Conservation (phyloP, 345 rosid species). For the Gossypium mustelinum region DNA sequence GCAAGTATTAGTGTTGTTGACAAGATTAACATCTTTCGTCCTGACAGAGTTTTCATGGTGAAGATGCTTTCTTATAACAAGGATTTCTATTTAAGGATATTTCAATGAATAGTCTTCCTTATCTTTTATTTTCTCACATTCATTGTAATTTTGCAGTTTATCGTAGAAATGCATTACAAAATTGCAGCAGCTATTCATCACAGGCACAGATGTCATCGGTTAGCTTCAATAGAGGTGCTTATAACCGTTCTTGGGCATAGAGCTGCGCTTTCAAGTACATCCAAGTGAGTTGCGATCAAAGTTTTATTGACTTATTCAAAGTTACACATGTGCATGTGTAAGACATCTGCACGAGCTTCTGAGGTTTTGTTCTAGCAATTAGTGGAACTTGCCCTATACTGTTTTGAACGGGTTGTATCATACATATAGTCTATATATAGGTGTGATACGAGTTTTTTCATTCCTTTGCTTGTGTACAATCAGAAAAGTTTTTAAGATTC, state of each 20-base stretch:
- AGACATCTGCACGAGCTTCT: neutral
- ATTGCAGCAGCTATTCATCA: slow-evolving; percentile 67
- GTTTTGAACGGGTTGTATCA: neutral
- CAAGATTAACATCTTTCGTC: slow-evolving; percentile 80
- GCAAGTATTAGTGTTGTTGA: slow-evolving; percentile 51
- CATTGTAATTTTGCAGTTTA: slow-evolving; percentile 50
- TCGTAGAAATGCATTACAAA: slow-evolving; percentile 77
- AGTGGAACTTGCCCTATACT: neutral
- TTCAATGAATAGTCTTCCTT: slow-evolving; percentile 5
- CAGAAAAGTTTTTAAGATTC: neutral
- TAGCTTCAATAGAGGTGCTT: slow-evolving; percentile 84
- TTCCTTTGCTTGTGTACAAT: neutral
- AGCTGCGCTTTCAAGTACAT: slow-evolving; percentile 74
- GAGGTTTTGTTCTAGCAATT: neutral
- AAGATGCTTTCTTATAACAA: slow-evolving; percentile 19
- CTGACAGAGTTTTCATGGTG: slow-evolving; percentile 94
- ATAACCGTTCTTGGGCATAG: slow-evolving; percentile 65
- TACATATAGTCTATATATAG: neutral
- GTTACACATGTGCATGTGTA: neutral
- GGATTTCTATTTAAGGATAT: slow-evolving; percentile 7
- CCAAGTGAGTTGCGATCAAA: slow-evolving; percentile 45
- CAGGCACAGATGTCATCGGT: slow-evolving; percentile 69
- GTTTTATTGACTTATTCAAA: neutral
- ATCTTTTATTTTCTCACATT: neutral
- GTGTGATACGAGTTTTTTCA: neutral